These are phyloP conservation scores for Aspergillus hortae DNA, from an alignment of 2,329 filamentous ascomycete genomes.

Conservation along the genomic window DNA sequence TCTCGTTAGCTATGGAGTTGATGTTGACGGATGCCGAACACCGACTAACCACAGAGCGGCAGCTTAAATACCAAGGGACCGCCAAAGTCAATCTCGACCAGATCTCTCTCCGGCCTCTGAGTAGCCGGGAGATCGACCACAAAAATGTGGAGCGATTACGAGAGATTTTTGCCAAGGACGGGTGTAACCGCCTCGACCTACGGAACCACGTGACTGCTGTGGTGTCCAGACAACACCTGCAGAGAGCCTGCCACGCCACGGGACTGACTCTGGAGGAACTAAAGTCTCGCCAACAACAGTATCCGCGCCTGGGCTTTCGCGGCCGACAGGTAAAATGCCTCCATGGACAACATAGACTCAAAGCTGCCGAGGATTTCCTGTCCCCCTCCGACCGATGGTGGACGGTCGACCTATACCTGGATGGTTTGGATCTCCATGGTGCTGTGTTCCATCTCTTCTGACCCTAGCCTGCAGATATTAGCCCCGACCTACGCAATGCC, in stretches of 20 bases:
- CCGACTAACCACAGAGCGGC: slow-evolving; percentile 15
- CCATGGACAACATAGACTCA: slow-evolving; percentile 22
- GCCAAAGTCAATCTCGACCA: slow-evolving; percentile 21
- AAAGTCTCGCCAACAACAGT: slow-evolving; percentile 1
- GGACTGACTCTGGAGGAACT: slow-evolving; percentile 1
- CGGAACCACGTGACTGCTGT: slow-evolving; percentile 27
- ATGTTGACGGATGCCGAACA: slow-evolving; percentile 12
- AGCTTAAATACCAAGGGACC: slow-evolving; percentile 21
- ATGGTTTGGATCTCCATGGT: slow-evolving; percentile 16
- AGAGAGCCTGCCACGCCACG: neutral
- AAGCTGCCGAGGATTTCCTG: slow-evolving; percentile 18
- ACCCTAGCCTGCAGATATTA: slow-evolving; percentile 15
- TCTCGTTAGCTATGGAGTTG: neutral
- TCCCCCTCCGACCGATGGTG: slow-evolving; percentile 21
- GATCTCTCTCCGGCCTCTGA: slow-evolving; percentile 18
- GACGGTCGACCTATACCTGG: slow-evolving; percentile 30
- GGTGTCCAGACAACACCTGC: neutral
- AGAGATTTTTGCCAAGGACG: slow-evolving; percentile 19
- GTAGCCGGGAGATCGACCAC: slow-evolving; percentile 13
- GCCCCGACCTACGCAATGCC: slow-evolving; percentile 3
- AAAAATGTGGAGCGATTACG: slow-evolving; percentile 20
- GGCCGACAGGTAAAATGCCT: slow-evolving; percentile 14
- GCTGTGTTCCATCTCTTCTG: slow-evolving; percentile 4
- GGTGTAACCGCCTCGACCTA: slow-evolving; percentile 21
- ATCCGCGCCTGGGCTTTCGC: neutral